phyloP scores from a whole-genome alignment of 768 basidiomycete species.

The Lactarius trivialis region DNA sequence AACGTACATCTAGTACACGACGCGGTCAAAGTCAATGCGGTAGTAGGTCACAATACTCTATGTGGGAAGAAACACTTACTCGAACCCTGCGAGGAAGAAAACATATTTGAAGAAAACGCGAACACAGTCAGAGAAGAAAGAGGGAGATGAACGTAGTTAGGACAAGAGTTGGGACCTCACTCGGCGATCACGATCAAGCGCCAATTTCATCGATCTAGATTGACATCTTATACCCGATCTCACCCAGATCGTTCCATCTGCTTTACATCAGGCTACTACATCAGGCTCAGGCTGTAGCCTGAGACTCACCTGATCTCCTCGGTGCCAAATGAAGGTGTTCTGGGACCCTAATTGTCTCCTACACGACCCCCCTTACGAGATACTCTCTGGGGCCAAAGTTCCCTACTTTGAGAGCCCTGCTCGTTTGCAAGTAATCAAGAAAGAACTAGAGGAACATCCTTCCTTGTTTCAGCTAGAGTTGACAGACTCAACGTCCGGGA shows the following conservation, averaged over 20 bases:
- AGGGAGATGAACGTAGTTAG: not conserved
- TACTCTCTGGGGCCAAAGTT: slow-evolving; percentile 26
- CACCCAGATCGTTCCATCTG: not conserved
- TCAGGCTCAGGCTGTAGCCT: too few relatives aligned
- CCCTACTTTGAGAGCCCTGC: slow-evolving; percentile 31
- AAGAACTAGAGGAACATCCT: slow-evolving; percentile 19
- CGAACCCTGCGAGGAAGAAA: not conserved
- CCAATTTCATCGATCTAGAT: not conserved
- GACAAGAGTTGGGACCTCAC: too few relatives aligned
- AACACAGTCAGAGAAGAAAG: not conserved
- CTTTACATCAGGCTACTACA: too few relatives aligned
- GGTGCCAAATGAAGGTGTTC: slow-evolving; percentile 25
- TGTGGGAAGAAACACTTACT: not conserved
- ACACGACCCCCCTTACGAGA: slow-evolving; percentile 31
- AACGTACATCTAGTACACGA: not conserved
- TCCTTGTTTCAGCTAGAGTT: slow-evolving; percentile 20
- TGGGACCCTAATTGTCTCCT: slow-evolving; percentile 23
- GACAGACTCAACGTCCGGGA: not conserved
- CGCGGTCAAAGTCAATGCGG: not conserved
- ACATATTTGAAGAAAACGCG: not conserved
- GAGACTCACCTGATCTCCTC: too few relatives aligned
- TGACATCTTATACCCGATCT: not conserved
- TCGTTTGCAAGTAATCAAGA: slow-evolving; percentile 25
- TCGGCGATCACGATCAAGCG: not conserved
- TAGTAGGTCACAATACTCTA: not conserved